Evolutionary conservation across 176 grass and related monocot genomes (phyloP), one percentile per base, ranked within the genome.

Genomic region (Aegilops bicornis): DNA sequence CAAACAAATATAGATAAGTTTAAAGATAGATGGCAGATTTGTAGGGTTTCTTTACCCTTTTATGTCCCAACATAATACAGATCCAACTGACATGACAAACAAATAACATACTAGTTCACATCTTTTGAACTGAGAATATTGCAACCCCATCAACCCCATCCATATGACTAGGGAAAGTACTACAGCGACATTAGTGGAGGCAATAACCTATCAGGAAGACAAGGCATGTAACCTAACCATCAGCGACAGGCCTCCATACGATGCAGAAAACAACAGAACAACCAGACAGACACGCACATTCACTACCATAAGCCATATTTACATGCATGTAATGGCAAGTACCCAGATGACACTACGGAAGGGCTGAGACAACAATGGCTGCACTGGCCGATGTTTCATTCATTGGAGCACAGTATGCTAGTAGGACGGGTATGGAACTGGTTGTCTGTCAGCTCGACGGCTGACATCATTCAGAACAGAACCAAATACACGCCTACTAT

Each of bases 401-500:
- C 52, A 52, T 11, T 47, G 81, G 52, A 35, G 19, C 84, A 47
- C 81, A 79, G 40, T 65, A 79, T 73, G 33, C 87, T 92, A 92
- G 85, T 92, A 89, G 40, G 91, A 95, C 12, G 86, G 91, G 64
- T 85, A 93, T 65, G 89, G 60, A 64, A 93, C 43, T 77, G 91
- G 68, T 79, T 87, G 84, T 69, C 80, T 87, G 36, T 73, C 56
- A 83, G 79, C 82, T 62, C 40, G 84, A 20, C 52, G 86, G 65
- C 83, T 94, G 85, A 79, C 88, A 88, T 94, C 94, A 84, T 86
- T 88, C 81, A 94, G 69, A 79, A 92, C 91, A 43, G 90, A 92
- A 91, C 88, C 97, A 90, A 92, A 91, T 31, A 93, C 79, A 78
- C 75, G 91, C 59, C 90, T 95, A 84, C 88, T 89, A 92, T 98